phyloP scores from a whole-genome alignment of 2,329 filamentous ascomycete species.

The Cordyceps militaris region DNA sequence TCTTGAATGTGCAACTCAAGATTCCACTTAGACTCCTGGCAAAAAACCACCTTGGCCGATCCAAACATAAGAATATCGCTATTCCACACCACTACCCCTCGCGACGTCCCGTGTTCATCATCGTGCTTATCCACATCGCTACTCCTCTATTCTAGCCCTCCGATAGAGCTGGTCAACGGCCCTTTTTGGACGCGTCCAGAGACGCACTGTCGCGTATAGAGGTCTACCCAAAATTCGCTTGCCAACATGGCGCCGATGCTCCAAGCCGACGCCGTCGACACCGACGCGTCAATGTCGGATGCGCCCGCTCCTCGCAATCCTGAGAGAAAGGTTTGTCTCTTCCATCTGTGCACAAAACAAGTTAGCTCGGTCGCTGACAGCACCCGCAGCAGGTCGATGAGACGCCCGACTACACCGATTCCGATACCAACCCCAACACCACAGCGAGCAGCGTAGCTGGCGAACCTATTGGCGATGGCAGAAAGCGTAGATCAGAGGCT shows the following conservation, averaged over 20 bases:
- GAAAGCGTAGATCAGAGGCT: conserved; percentile 78
- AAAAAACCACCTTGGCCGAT: background rate
- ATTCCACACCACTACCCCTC: background rate
- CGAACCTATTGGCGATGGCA: conserved; percentile 66
- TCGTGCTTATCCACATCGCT: background rate
- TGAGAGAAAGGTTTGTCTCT: conserved; percentile 44
- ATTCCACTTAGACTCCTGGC: conserved; percentile 23
- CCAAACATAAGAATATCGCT: background rate
- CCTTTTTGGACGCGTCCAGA: conserved; percentile 39
- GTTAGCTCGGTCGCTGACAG: background rate
- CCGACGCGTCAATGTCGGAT: conserved; percentile 58
- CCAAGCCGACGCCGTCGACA: conserved; percentile 46
- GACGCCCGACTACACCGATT: conserved; percentile 59
- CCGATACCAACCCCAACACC: conserved; percentile 60
- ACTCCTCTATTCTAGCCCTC: background rate
- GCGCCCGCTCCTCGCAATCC: conserved; percentile 39
- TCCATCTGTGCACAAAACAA: background rate
- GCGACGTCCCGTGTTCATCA: conserved; percentile 8
- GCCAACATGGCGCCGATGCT: conserved; percentile 48
- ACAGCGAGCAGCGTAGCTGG: conserved; percentile 80
- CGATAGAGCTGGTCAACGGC: conserved; percentile 2
- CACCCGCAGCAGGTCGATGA: conserved; percentile 52
- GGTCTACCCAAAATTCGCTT: conserved; percentile 26
- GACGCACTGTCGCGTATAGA: conserved; percentile 46
- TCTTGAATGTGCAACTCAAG: conserved; percentile 28